Base-by-base conservation (phyloP, 345 rosid genomes). In the Eucalyptus erythrocorys region DNA sequence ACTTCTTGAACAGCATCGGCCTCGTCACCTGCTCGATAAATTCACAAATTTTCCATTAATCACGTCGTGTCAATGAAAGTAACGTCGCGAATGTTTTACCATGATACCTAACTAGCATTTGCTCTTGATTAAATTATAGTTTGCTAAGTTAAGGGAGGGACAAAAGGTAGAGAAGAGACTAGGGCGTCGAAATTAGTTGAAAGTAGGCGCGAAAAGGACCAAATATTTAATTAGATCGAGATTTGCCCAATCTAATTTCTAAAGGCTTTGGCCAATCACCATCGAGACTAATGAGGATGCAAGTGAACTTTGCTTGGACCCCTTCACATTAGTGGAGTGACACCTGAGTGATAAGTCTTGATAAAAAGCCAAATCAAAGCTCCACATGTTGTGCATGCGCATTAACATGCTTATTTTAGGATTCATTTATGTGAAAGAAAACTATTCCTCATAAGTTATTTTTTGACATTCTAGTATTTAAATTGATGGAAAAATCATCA, bases 1-100 rank as follows among this genome's bases (percentile, higher is more conserved):
- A 90, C 87, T 88, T 92, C 90, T 86, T 89, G 89, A 93, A 93
- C 22, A 93, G 50, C 26, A 19, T 71, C 49, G 94, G 94, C 84
- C 94, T 88, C 1, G 87, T 89, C 27, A 87, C 89, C 94, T 92
- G 89, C 55, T 10, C 76, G 13, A 66, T 34, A 24, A 10, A 10
- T 43, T 43, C 82, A 76, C 15, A 6, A 76, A 21, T 40, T 76
- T 22, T 76, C 14, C 13, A 34, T 68, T 34, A 34, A 34, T 68
- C 43, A 13, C 26, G 0, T 0, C 3, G 24, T 68, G 10, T 68
- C 6, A 0, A 21, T 71, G 27, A 71, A 68, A 71, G 10, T 71
- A 37, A 37, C 3, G 26, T 71, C 12, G 12, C 24, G 2, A 16
- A 32, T 1, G 21, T 5, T 32, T 32, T 55, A 34, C 24, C 4